Evolutionary conservation across 176 grass and related monocot species (phyloP), one percentile per base, ranked within the genome.

Genomic region (Echinochloa phyllopogon): DNA sequence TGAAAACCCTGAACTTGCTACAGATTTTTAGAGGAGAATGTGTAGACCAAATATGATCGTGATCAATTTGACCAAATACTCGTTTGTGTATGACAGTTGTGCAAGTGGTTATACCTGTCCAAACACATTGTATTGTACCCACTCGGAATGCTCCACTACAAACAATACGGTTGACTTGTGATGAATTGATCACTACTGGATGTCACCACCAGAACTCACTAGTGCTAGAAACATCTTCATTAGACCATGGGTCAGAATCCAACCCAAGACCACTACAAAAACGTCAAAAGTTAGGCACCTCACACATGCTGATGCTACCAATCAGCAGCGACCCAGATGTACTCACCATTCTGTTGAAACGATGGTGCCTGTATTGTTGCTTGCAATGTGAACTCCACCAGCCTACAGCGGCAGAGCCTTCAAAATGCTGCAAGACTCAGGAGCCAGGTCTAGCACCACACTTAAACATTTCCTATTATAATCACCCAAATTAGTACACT

Each of bases 241-340:
- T 64, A 70, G 33, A 62, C 33, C 37, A 63, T n/a, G 38, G 25
- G 53, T 49, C 45, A 86, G 18, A 63, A 47, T 47, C 72, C 24
- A 86, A 80, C 57, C 55, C 7, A 65, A 86, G 65, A 57, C 65
- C 65, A 53, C 18, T 37, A 55, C 17, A 21, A 42, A 78, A 78
- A 78, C 41, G 83, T 86, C 78, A 82, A 90, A 73, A 74, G 68
- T 90, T 90, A 66, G 88, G 88, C 88, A 74, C 65, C 83, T 25
- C 87, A 65, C 59, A 15, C 45, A 15, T 33, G 65, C 48, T 53
- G 68, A 14, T 14, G 18, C 47, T 44, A 49, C 84, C 56, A 73
- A 86, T 66, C 79, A 72, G 40, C 38, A 10, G 24, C 83, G 47
- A 72, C 88, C 78, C 72, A 17, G 60, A 21, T 8, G 42, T 5